A percentile compares a stretch with the other conserved stretches of the same genome.
phyloP scores from a whole-genome alignment of 306 rosid species.

The Vachellia pachyceras region DNA sequence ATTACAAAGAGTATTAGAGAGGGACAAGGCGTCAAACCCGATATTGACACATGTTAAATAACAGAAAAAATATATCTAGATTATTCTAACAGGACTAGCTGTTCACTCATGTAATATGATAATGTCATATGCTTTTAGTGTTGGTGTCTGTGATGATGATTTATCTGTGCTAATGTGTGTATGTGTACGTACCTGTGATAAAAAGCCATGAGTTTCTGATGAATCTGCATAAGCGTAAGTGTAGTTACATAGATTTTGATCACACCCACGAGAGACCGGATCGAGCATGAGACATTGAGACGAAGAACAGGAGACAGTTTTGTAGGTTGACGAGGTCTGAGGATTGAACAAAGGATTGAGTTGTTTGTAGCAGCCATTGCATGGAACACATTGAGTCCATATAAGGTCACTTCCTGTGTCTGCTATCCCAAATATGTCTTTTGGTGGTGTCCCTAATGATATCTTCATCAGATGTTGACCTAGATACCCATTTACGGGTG shows the following conservation, averaged over 20 bases:
- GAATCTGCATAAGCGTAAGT: conserved; percentile 39
- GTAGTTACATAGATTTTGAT: conserved; percentile 41
- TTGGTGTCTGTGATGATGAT: background rate
- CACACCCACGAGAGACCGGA: background rate
- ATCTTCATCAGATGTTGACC: too few species aligned
- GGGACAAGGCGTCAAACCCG: too few species aligned
- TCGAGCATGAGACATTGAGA: conserved; percentile 35
- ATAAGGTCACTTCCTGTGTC: conserved; percentile 63
- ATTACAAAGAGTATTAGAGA: too few species aligned
- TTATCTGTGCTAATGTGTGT: background rate
- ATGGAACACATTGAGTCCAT: conserved; percentile 59
- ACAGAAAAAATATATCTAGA: too few species aligned
- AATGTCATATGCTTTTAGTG: background rate
- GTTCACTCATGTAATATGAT: background rate
- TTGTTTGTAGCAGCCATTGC: conserved; percentile 50
- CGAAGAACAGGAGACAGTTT: conserved; percentile 37
- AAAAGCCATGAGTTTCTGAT: conserved; percentile 32
- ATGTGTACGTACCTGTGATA: conserved; percentile 40
- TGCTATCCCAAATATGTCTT: conserved; percentile 32
- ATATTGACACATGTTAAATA: background rate
- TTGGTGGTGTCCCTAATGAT: too few species aligned
- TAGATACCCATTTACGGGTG: too few species aligned
- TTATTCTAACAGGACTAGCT: background rate
- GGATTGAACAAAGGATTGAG: conserved; percentile 40
- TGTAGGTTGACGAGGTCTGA: conserved; percentile 42